phyloP scores from a whole-genome alignment of 2,329 filamentous ascomycete species.

The Bipolaris cookei region DNA sequence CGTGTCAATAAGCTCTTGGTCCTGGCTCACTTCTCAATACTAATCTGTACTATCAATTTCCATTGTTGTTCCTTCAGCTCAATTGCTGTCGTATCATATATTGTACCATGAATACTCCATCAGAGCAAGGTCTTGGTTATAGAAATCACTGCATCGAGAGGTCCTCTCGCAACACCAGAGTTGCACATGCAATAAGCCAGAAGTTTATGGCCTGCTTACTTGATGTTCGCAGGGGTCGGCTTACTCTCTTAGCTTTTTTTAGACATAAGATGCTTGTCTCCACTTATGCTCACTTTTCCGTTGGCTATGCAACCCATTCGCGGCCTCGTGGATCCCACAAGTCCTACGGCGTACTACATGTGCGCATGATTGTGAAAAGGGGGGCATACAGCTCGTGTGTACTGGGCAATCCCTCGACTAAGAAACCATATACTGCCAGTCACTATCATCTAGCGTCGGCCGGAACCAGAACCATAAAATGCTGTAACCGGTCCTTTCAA shows the following conservation, averaged over 20 bases:
- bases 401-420: neutral
- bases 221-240: conserved; percentile 2
- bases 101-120: neutral
- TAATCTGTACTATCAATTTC: neutral
- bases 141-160: conserved; percentile 1
- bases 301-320: neutral
- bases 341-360: neutral
- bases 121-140: neutral
- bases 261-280: neutral
- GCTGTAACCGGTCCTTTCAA: neutral
- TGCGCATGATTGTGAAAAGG: neutral
- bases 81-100: conserved; percentile 2
- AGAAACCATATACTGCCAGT: neutral
- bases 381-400: neutral
- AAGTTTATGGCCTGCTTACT: conserved; percentile 6
- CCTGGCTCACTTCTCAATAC: conserved; percentile 5
- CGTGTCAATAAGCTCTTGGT: conserved; percentile 15
- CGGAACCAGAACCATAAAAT: neutral
- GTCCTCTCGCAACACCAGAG: neutral
- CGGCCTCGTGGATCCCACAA: neutral
- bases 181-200: conserved; percentile 10
- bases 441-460: neutral
- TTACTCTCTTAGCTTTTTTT: conserved; percentile 6
- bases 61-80: conserved; percentile 3
- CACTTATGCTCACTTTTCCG: neutral